Base-by-base conservation (phyloP, 768 basidiomycete genomes). In the Trametes cingulata region DNA sequence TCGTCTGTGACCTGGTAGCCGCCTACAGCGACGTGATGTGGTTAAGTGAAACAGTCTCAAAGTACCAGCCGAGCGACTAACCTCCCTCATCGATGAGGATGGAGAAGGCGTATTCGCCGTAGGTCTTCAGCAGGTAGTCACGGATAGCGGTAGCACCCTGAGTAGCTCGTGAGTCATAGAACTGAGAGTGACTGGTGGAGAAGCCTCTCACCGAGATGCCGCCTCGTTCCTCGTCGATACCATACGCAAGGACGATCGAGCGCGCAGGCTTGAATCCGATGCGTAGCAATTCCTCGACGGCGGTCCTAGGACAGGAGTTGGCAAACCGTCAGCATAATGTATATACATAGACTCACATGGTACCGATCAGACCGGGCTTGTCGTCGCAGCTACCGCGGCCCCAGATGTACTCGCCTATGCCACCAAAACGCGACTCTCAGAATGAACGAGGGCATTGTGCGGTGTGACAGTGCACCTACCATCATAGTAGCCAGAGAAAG, bases 41-140 rank as follows among this genome's bases (percentile, higher is more conserved):
- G 41, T 33, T 12, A 15, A 39, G 13, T 29, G n/a, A n/a, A n/a
- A n/a, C 14, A 15, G 9, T 12, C 6, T 35, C 6, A 19, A 14
- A 39, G n/a, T n/a, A 39, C 7, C 12, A 36, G 43, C 10, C 1
- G 20, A 39, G 12, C 13, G 25, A 71, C 76, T 67, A 71, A 86
- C 91, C 84, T 35, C 95, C 94, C 77, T 98, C 95, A 68, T 98
- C 95, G 35, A 98, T 79, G 45, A 97, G 72, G 69, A 96, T 79
- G 0, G 90, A 85, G 68, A 93, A 85, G 4, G 83, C 81, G 67
- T 93, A 73, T 60, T 82, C 70, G 36, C 93, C 94, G 68, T 91
- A 95, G 15, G 76, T 79, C 2, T 78, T 65, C 47, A 83, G 70
- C 29, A 97, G 73, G 45, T 75, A 74, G 12, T 74, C 67, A 0